These are phyloP conservation scores for Penicillium sp. DNA, from an alignment of 2,329 filamentous ascomycete species.

Conservation along the genomic window DNA sequence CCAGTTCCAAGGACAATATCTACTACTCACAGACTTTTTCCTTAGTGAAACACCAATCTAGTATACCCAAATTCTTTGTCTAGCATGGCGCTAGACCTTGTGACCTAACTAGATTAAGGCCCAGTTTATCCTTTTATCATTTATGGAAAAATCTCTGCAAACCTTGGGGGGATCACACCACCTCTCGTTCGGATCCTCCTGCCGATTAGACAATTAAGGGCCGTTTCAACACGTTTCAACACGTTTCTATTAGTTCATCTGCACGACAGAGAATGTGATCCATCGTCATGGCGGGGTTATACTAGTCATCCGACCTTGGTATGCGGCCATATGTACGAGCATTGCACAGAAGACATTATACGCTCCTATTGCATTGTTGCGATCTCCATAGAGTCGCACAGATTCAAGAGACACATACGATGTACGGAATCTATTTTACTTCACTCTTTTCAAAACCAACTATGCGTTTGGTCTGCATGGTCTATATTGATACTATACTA, in stretches of 20 bases:
- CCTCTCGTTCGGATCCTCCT: slow-evolving; percentile 16
- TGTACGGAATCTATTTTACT: background rate
- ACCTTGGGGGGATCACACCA: slow-evolving; percentile 11
- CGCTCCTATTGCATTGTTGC: too few species aligned
- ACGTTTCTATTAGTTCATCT: slow-evolving; percentile 1
- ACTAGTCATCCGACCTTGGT: slow-evolving; percentile 7
- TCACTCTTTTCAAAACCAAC: slow-evolving; percentile 2
- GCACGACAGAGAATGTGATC: background rate
- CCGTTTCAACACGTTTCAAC: slow-evolving; percentile 1
- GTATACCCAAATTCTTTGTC: slow-evolving; percentile 5
- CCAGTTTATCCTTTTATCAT: background rate
- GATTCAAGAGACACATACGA: background rate
- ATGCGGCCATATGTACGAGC: background rate
- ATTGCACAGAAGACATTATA: too few species aligned
- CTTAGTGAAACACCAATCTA: background rate
- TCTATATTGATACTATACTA: background rate
- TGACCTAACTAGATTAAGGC: slow-evolving; percentile 1
- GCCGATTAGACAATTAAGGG: slow-evolving; percentile 15
- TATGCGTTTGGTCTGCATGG: background rate
- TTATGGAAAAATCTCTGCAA: slow-evolving; percentile 11
- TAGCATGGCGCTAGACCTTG: slow-evolving; percentile 5
- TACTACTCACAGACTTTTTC: background rate
- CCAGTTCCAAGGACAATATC: background rate
- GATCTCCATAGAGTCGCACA: background rate
- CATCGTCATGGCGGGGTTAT: slow-evolving; percentile 2